phyloP scores from a whole-genome alignment of 2,329 filamentous ascomycete genomes.

The Phaeophleospora eucalypticola region DNA sequence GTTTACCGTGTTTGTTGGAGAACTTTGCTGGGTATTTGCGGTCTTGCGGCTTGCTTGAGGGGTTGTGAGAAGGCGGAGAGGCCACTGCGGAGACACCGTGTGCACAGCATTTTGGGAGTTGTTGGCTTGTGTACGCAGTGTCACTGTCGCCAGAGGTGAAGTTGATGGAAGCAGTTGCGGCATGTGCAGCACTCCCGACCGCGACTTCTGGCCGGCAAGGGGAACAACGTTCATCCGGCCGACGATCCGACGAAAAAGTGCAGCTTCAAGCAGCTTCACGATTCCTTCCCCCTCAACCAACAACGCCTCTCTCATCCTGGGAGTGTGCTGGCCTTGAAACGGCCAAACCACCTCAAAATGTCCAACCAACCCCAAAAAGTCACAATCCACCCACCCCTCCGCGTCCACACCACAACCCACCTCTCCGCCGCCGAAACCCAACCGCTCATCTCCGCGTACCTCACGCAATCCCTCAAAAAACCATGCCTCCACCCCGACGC shows the following conservation, averaged over 20 bases:
- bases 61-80: not conserved
- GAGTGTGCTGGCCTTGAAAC: not conserved
- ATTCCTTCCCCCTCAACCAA: not conserved
- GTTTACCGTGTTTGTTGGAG: constrained; percentile 6
- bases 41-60: not conserved
- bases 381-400: not conserved
- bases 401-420: not conserved
- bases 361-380: not conserved
- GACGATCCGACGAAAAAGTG: too few relatives aligned
- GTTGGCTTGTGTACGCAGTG: not conserved
- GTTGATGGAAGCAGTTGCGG: not conserved
- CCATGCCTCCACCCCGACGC: constrained; percentile 49
- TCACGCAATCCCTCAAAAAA: constrained; percentile 36
- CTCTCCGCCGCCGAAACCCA: constrained; percentile 7
- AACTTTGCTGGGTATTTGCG: not conserved
- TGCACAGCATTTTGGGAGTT: constrained; percentile 1
- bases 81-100: constrained; percentile 4
- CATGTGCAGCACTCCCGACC: not conserved
- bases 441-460: constrained; percentile 37
- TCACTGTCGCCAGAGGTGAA: not conserved
- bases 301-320: not conserved
- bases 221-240: not conserved
- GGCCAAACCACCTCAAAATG: not conserved
- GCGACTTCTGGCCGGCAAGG: not conserved
- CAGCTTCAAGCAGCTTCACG: not conserved